Percentiles rank a stretch among this genome's conserved stretches.
Evolutionary conservation across 1,139 yeast species (phyloP).

Genomic region (Saccharomyces hybrid): DNA sequence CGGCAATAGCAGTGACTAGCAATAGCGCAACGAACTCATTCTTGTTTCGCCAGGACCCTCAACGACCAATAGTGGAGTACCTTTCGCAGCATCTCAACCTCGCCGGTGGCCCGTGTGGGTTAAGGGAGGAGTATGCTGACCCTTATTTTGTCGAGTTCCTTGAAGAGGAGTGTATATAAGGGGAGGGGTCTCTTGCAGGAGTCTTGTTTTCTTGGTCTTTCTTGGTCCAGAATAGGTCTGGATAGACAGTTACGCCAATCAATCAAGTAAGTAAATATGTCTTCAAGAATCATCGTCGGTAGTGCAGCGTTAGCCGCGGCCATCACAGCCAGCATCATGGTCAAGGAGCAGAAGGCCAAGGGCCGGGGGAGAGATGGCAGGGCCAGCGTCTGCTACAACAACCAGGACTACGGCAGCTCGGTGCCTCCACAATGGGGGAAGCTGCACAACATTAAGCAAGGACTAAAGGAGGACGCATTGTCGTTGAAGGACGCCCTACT

Average conservation of each 20-base stretch:
- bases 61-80: not conserved
- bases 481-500: conserved; percentile 10
- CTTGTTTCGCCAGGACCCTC: not conserved
- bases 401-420: not conserved
- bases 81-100: not conserved
- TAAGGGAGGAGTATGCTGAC: conserved; percentile 1
- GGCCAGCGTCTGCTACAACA: not conserved
- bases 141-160: not conserved
- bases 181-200: not conserved
- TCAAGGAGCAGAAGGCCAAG: not conserved
- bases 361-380: not conserved
- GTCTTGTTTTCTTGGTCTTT: not conserved
- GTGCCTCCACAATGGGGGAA: not conserved
- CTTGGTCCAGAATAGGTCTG: not conserved
- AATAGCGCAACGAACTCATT: not conserved
- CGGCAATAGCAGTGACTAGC: not conserved
- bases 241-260: not conserved
- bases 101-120: conserved; percentile 2
- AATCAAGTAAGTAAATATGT: not conserved
- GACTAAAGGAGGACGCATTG: conserved; percentile 6
- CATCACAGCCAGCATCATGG: not conserved
- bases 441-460: conserved; percentile 5
- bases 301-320: not conserved
- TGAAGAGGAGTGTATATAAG: not conserved
- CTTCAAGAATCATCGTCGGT: not conserved